These are phyloP conservation scores for Metroxylon sagu DNA, from an alignment of 176 grass and related monocot genomes.

Conservation along the genomic window DNA sequence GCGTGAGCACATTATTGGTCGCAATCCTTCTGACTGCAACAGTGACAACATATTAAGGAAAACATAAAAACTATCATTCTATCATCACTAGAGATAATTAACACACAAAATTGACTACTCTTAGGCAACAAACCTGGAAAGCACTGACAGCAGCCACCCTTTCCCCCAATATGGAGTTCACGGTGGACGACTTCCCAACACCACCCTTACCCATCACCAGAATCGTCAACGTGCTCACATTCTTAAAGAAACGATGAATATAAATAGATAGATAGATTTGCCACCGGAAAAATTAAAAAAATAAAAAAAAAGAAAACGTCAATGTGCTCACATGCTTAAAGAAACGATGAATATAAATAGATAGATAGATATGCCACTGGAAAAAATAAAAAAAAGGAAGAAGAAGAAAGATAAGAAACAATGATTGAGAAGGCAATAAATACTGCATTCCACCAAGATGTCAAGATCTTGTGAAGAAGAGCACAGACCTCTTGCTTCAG, in stretches of 20 bases:
- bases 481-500: conserved; percentile 56
- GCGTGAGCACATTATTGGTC: conserved; percentile 16
- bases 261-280: not conserved
- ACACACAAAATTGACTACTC: not conserved
- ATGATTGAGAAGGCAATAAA: too few species aligned
- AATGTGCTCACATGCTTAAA: conserved; percentile 12
- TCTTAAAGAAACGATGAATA: not conserved
- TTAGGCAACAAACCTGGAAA: conserved; percentile 10
- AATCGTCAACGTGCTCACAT: conserved; percentile 18
- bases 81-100: not conserved
- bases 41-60: not conserved
- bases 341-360: not conserved
- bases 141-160: conserved; percentile 7
- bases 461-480: too few species aligned
- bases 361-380: not conserved
- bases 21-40: conserved; percentile 4
- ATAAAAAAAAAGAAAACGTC: too few species aligned
- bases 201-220: conserved; percentile 23
- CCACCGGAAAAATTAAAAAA: not conserved
- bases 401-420: too few species aligned
- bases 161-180: conserved; percentile 18
- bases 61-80: not conserved
- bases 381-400: not conserved
- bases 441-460: too few species aligned
- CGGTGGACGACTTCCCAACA: conserved; percentile 16